Evolutionary conservation across 1,139 yeast genomes (phyloP).

Genomic region (Wickerhamomyces sp.): DNA sequence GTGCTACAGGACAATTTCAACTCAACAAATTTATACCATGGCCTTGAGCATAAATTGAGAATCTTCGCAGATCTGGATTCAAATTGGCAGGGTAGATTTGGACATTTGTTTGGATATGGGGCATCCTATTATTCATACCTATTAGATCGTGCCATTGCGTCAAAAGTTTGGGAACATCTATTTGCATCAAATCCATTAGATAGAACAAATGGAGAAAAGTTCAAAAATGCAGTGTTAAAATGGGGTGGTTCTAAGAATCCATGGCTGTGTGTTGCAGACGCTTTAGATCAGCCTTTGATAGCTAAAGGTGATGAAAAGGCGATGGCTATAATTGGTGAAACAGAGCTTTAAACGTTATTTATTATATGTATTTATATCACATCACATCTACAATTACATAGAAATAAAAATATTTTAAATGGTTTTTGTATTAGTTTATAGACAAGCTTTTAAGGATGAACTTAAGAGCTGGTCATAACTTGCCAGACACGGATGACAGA

Average conservation of each 20-base stretch:
- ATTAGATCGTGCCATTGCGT: conserved; percentile 90
- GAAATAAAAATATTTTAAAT: not conserved
- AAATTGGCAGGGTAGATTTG: conserved; percentile 92
- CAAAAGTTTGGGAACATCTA: conserved; percentile 73
- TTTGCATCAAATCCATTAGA: conserved; percentile 69
- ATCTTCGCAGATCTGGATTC: conserved; percentile 62
- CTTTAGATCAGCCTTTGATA: conserved; percentile 57
- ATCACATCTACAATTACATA: too few species aligned
- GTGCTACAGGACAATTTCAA: conserved; percentile 36
- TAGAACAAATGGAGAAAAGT: conserved; percentile 68
- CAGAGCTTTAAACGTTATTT: conserved; percentile 17
- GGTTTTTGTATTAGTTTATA: conserved; percentile 6
- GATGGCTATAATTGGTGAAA: conserved; percentile 60
- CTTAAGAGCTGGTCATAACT: conserved; percentile 71
- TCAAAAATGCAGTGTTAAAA: conserved; percentile 62
- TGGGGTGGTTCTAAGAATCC: conserved; percentile 97
- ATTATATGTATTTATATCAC: not conserved
- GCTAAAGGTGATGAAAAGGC: conserved; percentile 67
- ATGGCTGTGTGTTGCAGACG: conserved; percentile 82
- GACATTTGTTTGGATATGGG: conserved; percentile 91
- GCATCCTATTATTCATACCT: conserved; percentile 91
- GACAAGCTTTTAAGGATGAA: conserved; percentile 9
- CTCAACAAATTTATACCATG: conserved; percentile 60
- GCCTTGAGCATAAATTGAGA: conserved; percentile 50
- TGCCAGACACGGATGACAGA: conserved; percentile 99